Evolutionary conservation across 331 rosid species (phyloP).

Genomic region (Cydonia oblonga): DNA sequence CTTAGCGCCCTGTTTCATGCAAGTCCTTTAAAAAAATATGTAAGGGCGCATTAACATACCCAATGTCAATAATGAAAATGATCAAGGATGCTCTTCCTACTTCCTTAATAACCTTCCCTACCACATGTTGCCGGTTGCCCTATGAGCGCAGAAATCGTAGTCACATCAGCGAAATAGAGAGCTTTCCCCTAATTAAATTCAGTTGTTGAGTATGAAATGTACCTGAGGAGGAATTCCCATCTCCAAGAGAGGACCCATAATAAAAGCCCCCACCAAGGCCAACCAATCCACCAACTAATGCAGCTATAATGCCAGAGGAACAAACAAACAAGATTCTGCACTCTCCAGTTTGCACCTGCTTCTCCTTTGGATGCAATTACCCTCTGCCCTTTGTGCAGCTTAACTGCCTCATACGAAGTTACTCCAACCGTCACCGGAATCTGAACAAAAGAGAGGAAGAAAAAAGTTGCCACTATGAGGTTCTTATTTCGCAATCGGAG

Average conservation of each 20-base stretch:
- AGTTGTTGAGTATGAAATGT: neutral
- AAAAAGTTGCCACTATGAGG: neutral
- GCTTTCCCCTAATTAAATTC: too few relatives aligned
- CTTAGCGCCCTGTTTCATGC: too few relatives aligned
- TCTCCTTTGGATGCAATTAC: conserved; percentile 22
- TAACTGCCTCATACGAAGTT: conserved; percentile 16
- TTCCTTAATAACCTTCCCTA: conserved; percentile 10
- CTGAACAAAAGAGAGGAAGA: neutral
- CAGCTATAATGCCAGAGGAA: conserved; percentile 20
- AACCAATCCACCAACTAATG: conserved; percentile 28
- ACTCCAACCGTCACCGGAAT: conserved; percentile 24
- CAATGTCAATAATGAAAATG: conserved; percentile 24
- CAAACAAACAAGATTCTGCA: conserved; percentile 4
- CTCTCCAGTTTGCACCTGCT: neutral
- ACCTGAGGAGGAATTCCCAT: conserved; percentile 43
- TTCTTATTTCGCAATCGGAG: neutral
- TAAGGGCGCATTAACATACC: conserved; percentile 3
- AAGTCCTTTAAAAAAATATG: too few relatives aligned
- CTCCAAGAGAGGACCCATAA: conserved; percentile 34
- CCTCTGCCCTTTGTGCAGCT: conserved; percentile 21
- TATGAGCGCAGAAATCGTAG: conserved; percentile 16
- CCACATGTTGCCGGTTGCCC: conserved; percentile 27
- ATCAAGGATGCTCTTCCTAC: conserved; percentile 35
- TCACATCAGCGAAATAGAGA: conserved; percentile 19
- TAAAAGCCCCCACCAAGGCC: conserved; percentile 39